Base-by-base conservation (phyloP, 306 rosid genomes). In the Senna tora region DNA sequence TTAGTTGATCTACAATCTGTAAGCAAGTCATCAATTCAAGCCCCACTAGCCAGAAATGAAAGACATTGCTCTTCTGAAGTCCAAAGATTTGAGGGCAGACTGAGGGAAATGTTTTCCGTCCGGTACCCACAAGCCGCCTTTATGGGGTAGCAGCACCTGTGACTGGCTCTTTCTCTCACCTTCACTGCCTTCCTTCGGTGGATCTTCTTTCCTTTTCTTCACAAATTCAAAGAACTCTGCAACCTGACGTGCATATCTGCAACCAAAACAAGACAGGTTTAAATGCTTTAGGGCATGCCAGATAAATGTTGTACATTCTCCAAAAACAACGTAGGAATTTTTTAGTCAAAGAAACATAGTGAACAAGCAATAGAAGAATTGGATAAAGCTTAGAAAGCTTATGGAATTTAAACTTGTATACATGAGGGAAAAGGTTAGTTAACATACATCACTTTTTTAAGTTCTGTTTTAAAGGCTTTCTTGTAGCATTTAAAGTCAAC, bases 171-270 rank as follows among this genome's bases (percentile, higher is more conserved):
- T 80, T 38, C 71, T 87, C 38, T 66, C 76, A 28, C 60, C 85
- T 82, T 73, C 79, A n/a, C 67, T 64, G 47, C 70, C 87, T 64
- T 86, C 85, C n/a, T 69, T 43, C 2, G 84, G 66, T 42, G 87
- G 49, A 72, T 65, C 82, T 67, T 77, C 90, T 13, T 86, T 84
- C 85, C 80, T 88, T 55, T 89, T 89, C 91, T 94, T 94, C 53
- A 94, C 99, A 75, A 83, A 94, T 78, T 89, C 96, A 73, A 94
- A 94, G 76, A 94, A 94, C 81, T 89, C 88, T 0, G 97, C 97
- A 58, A 94, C 96, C 81, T 94, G 99, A 36, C 90, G 92, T 2
- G 99, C 98, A 83, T 91, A 91, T 88, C 98, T 93, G 85, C 87
- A 77, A 45, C 75, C 70, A 66, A 64, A 22, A 57, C 74, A 59